A percentile compares a stretch with the other conserved stretches of the same genome.
Conservation (phyloP, 192 early-diverging fungal species). For the Entophlyctis helioformis region DNA sequence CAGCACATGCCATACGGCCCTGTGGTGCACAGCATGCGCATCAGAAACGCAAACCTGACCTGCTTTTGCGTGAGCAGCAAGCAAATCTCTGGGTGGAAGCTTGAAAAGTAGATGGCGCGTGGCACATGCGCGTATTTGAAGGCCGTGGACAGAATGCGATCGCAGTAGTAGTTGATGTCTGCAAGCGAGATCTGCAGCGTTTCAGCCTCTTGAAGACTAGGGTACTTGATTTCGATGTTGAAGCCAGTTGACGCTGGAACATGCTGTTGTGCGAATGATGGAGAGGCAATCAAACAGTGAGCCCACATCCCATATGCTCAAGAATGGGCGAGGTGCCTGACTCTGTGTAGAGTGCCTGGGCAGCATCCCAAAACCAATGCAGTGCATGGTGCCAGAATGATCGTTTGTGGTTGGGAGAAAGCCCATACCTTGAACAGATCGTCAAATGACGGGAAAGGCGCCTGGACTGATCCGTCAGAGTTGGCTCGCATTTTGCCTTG, state of each 20-base stretch:
- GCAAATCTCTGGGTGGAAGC: constrained; percentile 85
- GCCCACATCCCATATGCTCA: too few relatives aligned
- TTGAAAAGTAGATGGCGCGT: constrained; percentile 80
- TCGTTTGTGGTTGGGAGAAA: neutral
- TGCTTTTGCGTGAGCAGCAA: constrained; percentile 77
- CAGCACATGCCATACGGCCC: too few relatives aligned
- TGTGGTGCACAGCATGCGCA: constrained; percentile 7
- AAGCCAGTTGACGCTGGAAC: constrained; percentile 67
- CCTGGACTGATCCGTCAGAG: neutral
- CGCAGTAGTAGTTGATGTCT: constrained; percentile 79
- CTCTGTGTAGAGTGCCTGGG: constrained; percentile 21
- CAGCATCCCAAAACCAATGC: neutral
- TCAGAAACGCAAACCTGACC: constrained; percentile 8
- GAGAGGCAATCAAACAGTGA: too few relatives aligned
- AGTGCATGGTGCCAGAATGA: neutral
- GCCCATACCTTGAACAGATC: neutral
- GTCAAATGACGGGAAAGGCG: neutral
- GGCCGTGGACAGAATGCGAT: constrained; percentile 69
- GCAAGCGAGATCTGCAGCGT: constrained; percentile 52
- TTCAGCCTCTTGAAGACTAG: constrained; percentile 83
- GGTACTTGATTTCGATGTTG: constrained; percentile 95
- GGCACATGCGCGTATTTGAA: constrained; percentile 44
- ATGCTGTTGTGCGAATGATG: too few relatives aligned
- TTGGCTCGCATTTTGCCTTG: neutral
- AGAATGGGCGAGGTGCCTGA: too few relatives aligned